Evolutionary conservation across 352 stramenopile species (phyloP).

Genomic region (Pythium monospermum): DNA sequence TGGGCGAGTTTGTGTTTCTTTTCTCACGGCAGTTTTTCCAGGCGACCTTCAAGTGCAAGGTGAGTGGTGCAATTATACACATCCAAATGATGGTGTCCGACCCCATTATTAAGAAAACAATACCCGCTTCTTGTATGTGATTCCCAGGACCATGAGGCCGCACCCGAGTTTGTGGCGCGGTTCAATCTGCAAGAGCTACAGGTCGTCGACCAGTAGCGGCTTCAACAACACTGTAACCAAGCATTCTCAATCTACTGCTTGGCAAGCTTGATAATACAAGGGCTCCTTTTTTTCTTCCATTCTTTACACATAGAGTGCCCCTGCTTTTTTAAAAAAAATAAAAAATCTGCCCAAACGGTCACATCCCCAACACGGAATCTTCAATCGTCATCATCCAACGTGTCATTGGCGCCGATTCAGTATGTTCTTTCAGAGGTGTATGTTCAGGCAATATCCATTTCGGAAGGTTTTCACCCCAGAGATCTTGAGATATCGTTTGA

Average conservation of each 20-base stretch:
- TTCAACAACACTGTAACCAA: too few species aligned
- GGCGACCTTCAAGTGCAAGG: slow-evolving; percentile 79
- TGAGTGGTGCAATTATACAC: too few species aligned
- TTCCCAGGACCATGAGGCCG: slow-evolving; percentile 35
- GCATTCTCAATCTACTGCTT: too few species aligned
- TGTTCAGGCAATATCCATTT: not conserved
- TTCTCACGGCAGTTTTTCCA: slow-evolving; percentile 74
- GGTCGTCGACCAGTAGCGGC: slow-evolving; percentile 25
- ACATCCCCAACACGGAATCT: too few species aligned
- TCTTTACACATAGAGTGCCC: too few species aligned
- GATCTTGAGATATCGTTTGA: slow-evolving; percentile 8
- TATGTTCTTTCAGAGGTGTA: slow-evolving; percentile 7
- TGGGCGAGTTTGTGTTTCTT: slow-evolving; percentile 76
- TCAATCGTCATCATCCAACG: too few species aligned
- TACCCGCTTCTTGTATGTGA: slow-evolving; percentile 1
- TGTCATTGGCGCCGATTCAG: slow-evolving; percentile 4
- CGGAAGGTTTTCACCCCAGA: slow-evolving; percentile 2
- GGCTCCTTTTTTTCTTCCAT: not conserved
- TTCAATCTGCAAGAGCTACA: slow-evolving; percentile 72
- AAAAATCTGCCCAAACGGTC: too few species aligned
- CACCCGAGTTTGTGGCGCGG: slow-evolving; percentile 57
- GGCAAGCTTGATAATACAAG: too few species aligned
- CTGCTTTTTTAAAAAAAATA: too few species aligned
- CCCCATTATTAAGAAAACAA: too few species aligned
- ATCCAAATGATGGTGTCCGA: too few species aligned